Conservation (phyloP, 2,329 filamentous ascomycete species). For the Hypoxylon sp. region DNA sequence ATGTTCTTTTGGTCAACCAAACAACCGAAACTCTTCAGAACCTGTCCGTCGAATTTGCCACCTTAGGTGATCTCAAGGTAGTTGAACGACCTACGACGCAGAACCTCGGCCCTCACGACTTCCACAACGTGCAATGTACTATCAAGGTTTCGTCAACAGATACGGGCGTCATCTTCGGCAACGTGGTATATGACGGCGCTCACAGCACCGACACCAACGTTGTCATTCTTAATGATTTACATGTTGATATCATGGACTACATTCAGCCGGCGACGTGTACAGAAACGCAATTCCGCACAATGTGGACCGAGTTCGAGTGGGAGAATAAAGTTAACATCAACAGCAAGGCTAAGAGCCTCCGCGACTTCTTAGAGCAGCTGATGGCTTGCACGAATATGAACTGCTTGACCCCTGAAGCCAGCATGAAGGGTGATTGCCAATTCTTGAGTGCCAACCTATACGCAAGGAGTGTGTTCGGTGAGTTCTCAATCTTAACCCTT, state of each 20-base stretch:
- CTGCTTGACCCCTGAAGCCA: slow-evolving; percentile 95
- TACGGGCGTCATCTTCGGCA: slow-evolving; percentile 98
- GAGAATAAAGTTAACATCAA: slow-evolving; percentile 99
- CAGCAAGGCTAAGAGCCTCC: slow-evolving; percentile 91
- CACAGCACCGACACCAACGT: slow-evolving; percentile 95
- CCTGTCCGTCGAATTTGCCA: slow-evolving; percentile 98
- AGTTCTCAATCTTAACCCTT: slow-evolving; percentile 59
- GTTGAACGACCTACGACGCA: slow-evolving; percentile 97
- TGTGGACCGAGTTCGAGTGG: slow-evolving; percentile 99
- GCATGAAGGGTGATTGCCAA: slow-evolving; percentile 96
- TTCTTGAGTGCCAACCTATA: slow-evolving; percentile 98
- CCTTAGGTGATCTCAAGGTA: slow-evolving; percentile 95
- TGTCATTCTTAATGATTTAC: slow-evolving; percentile 97
- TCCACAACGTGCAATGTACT: slow-evolving; percentile 97
- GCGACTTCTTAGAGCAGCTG: slow-evolving; percentile 92
- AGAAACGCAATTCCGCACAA: slow-evolving; percentile 98
- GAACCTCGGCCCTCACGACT: slow-evolving; percentile 94
- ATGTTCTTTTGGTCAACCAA: slow-evolving; percentile 97
- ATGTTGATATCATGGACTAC: slow-evolving; percentile 99
- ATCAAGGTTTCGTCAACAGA: slow-evolving; percentile 99
- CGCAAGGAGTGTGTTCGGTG: slow-evolving; percentile 97
- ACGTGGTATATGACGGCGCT: slow-evolving; percentile 96
- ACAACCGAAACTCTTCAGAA: slow-evolving; percentile 97
- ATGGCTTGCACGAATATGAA: slow-evolving; percentile 99
- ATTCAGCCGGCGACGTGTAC: slow-evolving; percentile 97